phyloP scores from a whole-genome alignment of 2,329 filamentous ascomycete genomes.

The Fusarium staphyleae region DNA sequence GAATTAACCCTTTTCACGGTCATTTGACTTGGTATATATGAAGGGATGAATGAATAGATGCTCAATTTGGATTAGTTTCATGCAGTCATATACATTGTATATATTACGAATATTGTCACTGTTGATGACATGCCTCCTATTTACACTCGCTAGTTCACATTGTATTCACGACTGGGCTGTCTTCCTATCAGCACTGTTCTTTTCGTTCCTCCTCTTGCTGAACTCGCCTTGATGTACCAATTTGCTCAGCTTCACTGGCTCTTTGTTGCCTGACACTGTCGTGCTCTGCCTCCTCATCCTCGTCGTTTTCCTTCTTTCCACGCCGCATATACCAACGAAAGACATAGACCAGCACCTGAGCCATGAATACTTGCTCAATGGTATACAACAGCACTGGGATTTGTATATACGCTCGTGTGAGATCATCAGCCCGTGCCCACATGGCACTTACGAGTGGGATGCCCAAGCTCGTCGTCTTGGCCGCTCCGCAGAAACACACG shows the following conservation, averaged over 20 bases:
- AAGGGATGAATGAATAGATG: background rate
- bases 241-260: constrained; percentile 1
- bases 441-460: constrained; percentile 74
- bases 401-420: constrained; percentile 65
- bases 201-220: constrained; percentile 6
- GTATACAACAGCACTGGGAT: constrained; percentile 70
- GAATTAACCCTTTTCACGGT: constrained; percentile 1
- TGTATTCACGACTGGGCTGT: background rate
- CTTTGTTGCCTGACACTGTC: constrained; percentile 1
- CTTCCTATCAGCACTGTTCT: background rate
- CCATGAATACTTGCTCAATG: constrained; percentile 62
- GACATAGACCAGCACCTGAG: constrained; percentile 54
- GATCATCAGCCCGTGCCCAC: constrained; percentile 63
- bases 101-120: background rate
- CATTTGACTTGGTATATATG: background rate
- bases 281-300: constrained; percentile 29
- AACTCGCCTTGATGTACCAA: background rate
- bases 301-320: constrained; percentile 35
- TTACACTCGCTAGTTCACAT: too few species aligned
- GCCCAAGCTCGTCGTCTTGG: constrained; percentile 74
- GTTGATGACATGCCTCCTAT: background rate
- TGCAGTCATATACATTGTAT: background rate
- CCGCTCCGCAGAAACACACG: constrained; percentile 75
- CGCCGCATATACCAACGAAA: constrained; percentile 55
- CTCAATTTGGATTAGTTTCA: background rate